Conservation (phyloP, 805 yeast genomes). For the Teunomyces funiuensis region DNA sequence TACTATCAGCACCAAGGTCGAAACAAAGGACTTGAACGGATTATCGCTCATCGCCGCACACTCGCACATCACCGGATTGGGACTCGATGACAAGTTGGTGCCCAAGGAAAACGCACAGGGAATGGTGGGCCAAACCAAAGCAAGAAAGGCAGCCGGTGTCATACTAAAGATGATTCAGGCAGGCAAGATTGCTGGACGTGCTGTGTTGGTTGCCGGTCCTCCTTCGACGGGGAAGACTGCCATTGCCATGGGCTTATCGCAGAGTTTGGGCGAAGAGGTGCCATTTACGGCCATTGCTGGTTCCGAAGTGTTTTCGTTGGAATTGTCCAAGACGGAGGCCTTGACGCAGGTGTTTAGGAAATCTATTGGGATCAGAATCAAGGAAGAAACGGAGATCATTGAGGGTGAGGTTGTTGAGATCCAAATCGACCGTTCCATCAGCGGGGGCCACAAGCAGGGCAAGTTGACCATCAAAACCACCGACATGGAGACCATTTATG, state of each 20-base stretch:
- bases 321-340: conserved; percentile 92
- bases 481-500: conserved; percentile 98
- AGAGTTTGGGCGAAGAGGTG: conserved; percentile 71
- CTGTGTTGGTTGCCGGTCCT: conserved; percentile 94
- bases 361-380: conserved; percentile 91
- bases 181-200: conserved; percentile 95
- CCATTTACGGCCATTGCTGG: conserved; percentile 97
- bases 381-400: conserved; percentile 94
- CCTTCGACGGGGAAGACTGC: conserved; percentile 99
- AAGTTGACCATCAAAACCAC: conserved; percentile 96
- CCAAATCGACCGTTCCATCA: conserved; percentile 87
- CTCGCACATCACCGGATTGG: conserved; percentile 94
- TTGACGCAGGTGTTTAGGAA: conserved; percentile 94
- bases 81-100: conserved; percentile 86
- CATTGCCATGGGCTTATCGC: conserved; percentile 89
- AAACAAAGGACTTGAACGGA: conserved; percentile 37
- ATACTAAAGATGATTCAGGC: conserved; percentile 90
- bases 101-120: conserved; percentile 84
- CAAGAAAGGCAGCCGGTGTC: conserved; percentile 95
- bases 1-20: conserved; percentile 32
- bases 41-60: conserved; percentile 93
- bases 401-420: conserved; percentile 99
- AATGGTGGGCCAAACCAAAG: conserved; percentile 95
- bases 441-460: conserved; percentile 98
- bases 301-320: conserved; percentile 88